A percentile compares a stretch with the other conserved stretches of the same genome.
phyloP scores from a whole-genome alignment of 208 protist species.

The Trypanosoma congolense region DNA sequence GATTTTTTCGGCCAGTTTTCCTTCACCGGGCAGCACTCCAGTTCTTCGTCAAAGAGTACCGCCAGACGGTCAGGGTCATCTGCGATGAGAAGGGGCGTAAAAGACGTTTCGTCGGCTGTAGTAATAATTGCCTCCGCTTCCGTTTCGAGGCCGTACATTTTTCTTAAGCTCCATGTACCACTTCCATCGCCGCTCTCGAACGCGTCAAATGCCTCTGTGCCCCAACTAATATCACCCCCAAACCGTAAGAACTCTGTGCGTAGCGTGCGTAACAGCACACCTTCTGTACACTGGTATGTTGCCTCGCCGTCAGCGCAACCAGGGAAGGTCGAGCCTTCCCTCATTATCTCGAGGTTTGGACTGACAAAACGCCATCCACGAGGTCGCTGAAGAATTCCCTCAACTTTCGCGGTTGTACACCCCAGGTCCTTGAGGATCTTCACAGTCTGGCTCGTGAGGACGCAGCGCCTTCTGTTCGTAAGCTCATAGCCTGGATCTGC shows the following conservation, averaged over 20 bases:
- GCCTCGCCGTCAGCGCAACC: constrained; percentile 62
- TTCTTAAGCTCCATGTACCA: constrained; percentile 60
- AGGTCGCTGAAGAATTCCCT: constrained; percentile 37
- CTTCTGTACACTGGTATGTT: constrained; percentile 67
- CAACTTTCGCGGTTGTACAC: constrained; percentile 42
- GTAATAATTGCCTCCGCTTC: constrained; percentile 63
- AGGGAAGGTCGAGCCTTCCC: constrained; percentile 49
- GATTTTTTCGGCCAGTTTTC: constrained; percentile 22
- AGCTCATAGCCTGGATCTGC: constrained; percentile 46
- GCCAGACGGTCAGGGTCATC: constrained; percentile 51
- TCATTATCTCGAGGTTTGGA: constrained; percentile 34
- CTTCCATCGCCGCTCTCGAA: constrained; percentile 61
- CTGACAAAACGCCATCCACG: constrained; percentile 63
- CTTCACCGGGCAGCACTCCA: constrained; percentile 29
- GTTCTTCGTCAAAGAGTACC: constrained; percentile 65
- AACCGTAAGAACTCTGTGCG: constrained; percentile 74
- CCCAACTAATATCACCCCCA: constrained; percentile 66
- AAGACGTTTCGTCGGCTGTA: constrained; percentile 30
- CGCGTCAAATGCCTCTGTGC: constrained; percentile 46
- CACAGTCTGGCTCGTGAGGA: constrained; percentile 60
- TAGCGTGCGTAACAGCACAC: constrained; percentile 47
- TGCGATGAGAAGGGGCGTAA: constrained; percentile 43
- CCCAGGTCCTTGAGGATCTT: constrained; percentile 71
- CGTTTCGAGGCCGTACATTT: constrained; percentile 61
- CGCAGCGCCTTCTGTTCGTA: constrained; percentile 38